Evolutionary conservation across 805 yeast species (phyloP).

Genomic region (Starmerella vitae): DNA sequence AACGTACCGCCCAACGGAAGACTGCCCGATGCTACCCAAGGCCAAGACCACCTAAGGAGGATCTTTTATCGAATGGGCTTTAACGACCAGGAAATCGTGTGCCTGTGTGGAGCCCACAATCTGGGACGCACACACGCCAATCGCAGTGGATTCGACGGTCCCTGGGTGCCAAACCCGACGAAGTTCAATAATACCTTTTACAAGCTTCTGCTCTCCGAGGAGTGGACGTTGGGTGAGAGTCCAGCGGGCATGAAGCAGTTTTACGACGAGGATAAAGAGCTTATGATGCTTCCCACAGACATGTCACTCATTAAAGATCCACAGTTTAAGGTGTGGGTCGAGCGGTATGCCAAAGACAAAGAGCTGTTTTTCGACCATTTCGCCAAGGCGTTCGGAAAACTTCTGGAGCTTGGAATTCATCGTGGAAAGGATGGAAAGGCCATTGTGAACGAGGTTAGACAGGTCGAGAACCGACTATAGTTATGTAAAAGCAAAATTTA

Average conservation of each 20-base stretch:
- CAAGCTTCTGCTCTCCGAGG: conserved; percentile 38
- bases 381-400: conserved; percentile 50
- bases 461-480: conserved; percentile 4
- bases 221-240: conserved; percentile 36
- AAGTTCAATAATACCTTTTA: conserved; percentile 63
- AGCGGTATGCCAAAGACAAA: conserved; percentile 54
- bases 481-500: too few species aligned
- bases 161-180: conserved; percentile 78
- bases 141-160: conserved; percentile 72
- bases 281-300: conserved; percentile 85
- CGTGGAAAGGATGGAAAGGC: conserved; percentile 39
- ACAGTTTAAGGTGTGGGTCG: conserved; percentile 45
- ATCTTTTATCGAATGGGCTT: conserved; percentile 49
- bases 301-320: conserved; percentile 53
- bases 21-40: conserved; percentile 46
- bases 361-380: conserved; percentile 50
- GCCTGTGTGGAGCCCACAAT: conserved; percentile 48
- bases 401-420: conserved; percentile 62
- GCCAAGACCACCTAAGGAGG: conserved; percentile 39
- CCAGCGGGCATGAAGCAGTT: conserved; percentile 30
- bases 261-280: conserved; percentile 40
- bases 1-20: conserved; percentile 52
- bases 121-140: conserved; percentile 49
- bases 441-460: conserved; percentile 22
- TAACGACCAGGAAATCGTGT: conserved; percentile 49